Evolutionary conservation across 331 rosid genomes (phyloP).

Genomic region (Stylosanthes scabra): DNA sequence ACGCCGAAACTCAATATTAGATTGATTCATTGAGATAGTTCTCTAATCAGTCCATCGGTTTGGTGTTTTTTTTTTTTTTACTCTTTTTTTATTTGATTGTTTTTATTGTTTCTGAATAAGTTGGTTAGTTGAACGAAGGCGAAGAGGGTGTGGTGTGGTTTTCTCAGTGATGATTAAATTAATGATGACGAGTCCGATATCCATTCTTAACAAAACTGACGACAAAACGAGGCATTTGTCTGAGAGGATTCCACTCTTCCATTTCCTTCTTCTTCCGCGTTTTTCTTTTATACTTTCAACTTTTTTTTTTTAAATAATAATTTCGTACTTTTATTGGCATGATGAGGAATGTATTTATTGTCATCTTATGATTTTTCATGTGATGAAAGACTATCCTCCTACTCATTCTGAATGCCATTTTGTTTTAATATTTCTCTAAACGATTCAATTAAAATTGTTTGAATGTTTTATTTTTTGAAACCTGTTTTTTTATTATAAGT

Average conservation of each 20-base stretch:
- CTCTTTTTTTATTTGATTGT: too few relatives aligned
- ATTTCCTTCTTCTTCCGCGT: neutral
- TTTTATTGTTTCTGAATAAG: too few relatives aligned
- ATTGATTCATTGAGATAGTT: too few relatives aligned
- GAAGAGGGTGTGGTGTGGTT: slow-evolving; percentile 20
- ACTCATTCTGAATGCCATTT: slow-evolving; percentile 84
- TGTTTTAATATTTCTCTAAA: neutral
- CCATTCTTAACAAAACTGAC: slow-evolving; percentile 77
- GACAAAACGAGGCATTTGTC: slow-evolving; percentile 97
- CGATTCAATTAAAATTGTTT: neutral
- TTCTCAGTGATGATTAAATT: slow-evolving; percentile 70
- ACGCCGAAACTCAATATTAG: too few relatives aligned
- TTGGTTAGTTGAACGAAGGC: neutral
- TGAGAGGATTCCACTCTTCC: slow-evolving; percentile 65
- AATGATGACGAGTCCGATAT: slow-evolving; percentile 90
- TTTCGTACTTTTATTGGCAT: slow-evolving; percentile 38
- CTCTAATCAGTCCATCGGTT: too few relatives aligned
- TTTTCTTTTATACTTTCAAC: neutral
- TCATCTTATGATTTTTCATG: slow-evolving; percentile 45
- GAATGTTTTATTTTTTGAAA: too few relatives aligned
- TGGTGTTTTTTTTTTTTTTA: too few relatives aligned
- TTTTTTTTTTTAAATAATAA: neutral
- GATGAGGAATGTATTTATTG: slow-evolving; percentile 45
- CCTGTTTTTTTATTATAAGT: too few relatives aligned
- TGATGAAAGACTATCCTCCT: slow-evolving; percentile 67